A percentile compares a stretch with the other conserved stretches of the same genome.
These are phyloP conservation scores for Calocera viscosa DNA, from an alignment of 768 basidiomycete genomes.

Conservation along the genomic window DNA sequence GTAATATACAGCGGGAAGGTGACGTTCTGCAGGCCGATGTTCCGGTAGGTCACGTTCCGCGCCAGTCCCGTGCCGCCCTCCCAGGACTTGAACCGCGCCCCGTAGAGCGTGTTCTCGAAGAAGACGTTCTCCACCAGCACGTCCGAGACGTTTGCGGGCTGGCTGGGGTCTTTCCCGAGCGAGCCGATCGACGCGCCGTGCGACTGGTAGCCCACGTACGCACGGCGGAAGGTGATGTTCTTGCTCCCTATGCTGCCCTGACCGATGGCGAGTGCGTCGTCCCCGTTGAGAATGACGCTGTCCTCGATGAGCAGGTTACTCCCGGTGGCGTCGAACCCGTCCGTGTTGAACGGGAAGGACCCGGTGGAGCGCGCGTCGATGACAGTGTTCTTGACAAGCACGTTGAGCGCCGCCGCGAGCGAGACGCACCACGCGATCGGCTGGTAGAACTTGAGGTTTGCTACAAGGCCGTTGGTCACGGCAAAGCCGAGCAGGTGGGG, in stretches of 20 bases:
- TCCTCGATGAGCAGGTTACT: constrained; percentile 22
- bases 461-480: constrained; percentile 32
- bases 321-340: constrained; percentile 23
- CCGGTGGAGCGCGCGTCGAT: constrained; percentile 35
- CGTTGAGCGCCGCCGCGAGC: constrained; percentile 27
- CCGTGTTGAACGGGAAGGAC: constrained; percentile 38
- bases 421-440: constrained; percentile 38
- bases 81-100: constrained; percentile 39
- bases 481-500: constrained; percentile 41
- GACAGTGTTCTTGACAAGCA: constrained; percentile 32
- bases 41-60: constrained; percentile 39
- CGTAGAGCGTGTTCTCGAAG: constrained; percentile 40
- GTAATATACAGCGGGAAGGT: constrained; percentile 39
- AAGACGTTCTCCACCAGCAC: constrained; percentile 39
- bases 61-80: constrained; percentile 38
- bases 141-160: constrained; percentile 33
- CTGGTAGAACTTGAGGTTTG: constrained; percentile 35
- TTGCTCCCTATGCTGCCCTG: constrained; percentile 27
- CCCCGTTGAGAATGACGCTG: constrained; percentile 36
- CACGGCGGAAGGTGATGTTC: constrained; percentile 36
- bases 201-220: constrained; percentile 36
- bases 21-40: constrained; percentile 35
- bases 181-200: constrained; percentile 41
- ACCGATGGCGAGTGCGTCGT: constrained; percentile 39
- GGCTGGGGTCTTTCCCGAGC: constrained; percentile 32